Evolutionary conservation across 2,329 filamentous ascomycete species (phyloP).

Genomic region (Verticillium nonalfalfae): DNA sequence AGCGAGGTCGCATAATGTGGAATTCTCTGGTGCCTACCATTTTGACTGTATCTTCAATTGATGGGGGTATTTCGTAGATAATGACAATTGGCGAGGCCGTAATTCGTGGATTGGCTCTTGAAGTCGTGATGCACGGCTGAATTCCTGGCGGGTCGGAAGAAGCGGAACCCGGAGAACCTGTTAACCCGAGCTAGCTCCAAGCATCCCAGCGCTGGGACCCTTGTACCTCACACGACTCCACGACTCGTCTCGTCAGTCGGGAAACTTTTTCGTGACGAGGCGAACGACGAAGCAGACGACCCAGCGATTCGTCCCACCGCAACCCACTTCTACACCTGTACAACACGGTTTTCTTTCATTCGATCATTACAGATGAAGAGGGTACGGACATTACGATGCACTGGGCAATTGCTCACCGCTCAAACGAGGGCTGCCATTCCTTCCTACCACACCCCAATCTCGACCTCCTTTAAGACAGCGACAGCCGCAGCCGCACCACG

Average conservation of each 20-base stretch:
- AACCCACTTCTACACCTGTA: slow-evolving; percentile 4
- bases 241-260: slow-evolving; percentile 22
- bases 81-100: slow-evolving; percentile 12
- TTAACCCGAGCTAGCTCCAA: not conserved
- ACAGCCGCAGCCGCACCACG: not conserved
- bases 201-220: not conserved
- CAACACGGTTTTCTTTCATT: slow-evolving; percentile 1
- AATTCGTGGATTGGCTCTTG: not conserved
- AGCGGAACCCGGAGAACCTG: slow-evolving; percentile 2
- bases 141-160: slow-evolving; percentile 6
- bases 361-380: slow-evolving; percentile 29
- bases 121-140: not conserved
- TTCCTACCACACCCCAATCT: slow-evolving; percentile 8
- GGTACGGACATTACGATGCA: slow-evolving; percentile 33
- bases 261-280: slow-evolving; percentile 26
- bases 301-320: slow-evolving; percentile 26
- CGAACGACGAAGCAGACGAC: slow-evolving; percentile 24
- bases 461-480: slow-evolving; percentile 7
- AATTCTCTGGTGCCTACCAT: slow-evolving; percentile 41
- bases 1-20: slow-evolving; percentile 20
- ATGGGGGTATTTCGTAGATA: slow-evolving; percentile 14
- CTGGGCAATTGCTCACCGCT: slow-evolving; percentile 32
- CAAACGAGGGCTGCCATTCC: slow-evolving; percentile 14
- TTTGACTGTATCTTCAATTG: slow-evolving; percentile 35
- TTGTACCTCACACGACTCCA: slow-evolving; percentile 26